Evolutionary conservation across 1,284 basidiomycete species (phyloP), one percentile per base, ranked within the genome.

Genomic region (Flammula alnicola): DNA sequence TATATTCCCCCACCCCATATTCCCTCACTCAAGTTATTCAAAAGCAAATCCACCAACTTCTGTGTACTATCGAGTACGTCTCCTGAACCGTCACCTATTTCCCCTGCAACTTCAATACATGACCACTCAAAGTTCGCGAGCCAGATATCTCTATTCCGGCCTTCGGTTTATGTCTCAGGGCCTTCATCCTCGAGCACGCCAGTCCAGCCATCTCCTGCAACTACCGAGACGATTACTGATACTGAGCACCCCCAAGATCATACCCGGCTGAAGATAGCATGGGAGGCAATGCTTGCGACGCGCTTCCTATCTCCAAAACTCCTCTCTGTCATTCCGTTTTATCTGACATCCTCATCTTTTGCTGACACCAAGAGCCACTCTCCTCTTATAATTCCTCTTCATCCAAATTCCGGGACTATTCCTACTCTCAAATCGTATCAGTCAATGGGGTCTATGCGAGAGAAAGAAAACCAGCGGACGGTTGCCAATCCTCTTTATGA

Each of bases 201-300:
- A 8, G 17, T 10, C 12, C n/a, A 19, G 12, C 16, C 41, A 30
- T 50, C 50, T 29, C 26, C 41, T 27, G 30, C 40, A 30, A 39
- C 35, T n/a, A 38, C 37, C 14, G 42, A 42, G 7, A 37, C 27
- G 12, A 20, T 17, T 9, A 25, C 44, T 6, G 53, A 57, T 23
- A 51, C 41, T 17, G 57, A 61, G 12, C 70, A 83, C 58, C 79
- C 80, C 17, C 77, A 80, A 52, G 84, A 90, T 60, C 88, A 90
- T 58, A 71, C 78, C 11, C 75, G 74, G 51, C 72, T 90, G 26
- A 76, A 78, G 60, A 67, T 71, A 4, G 79, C 86, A 4, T 90
- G 88, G 84, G 79, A 83, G 42, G 75, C 78, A 33, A 86, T 90
- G 85, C 75, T 90, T 25, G 68, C 75, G 33, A 68, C 66, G 17